These are phyloP conservation scores for Phytophthora sojae DNA, from an alignment of 352 stramenopile genomes.

Conservation along the genomic window DNA sequence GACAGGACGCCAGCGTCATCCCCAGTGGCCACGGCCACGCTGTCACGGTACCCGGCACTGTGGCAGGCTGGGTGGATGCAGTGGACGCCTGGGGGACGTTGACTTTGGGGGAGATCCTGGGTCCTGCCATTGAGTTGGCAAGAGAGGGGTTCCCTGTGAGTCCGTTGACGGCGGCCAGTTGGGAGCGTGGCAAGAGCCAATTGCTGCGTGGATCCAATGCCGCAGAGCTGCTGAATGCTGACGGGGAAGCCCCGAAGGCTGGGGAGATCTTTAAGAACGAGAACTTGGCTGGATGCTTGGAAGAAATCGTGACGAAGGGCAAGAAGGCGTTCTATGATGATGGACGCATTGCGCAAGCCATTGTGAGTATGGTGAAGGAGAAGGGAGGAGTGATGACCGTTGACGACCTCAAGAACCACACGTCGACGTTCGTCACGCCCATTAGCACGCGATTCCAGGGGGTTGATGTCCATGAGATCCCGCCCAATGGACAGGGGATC, in stretches of 20 bases:
- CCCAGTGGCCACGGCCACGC: conserved; percentile 69
- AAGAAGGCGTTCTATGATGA: conserved; percentile 88
- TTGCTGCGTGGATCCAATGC: conserved; percentile 67
- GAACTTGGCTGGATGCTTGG: conserved; percentile 84
- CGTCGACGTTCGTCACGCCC: conserved; percentile 90
- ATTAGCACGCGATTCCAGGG: conserved; percentile 90
- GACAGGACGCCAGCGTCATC: conserved; percentile 40
- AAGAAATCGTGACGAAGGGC: conserved; percentile 87
- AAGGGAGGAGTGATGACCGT: conserved; percentile 77
- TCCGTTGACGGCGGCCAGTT: conserved; percentile 88
- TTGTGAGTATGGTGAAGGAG: conserved; percentile 82
- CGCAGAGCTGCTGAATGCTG: conserved; percentile 57
- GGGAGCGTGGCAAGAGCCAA: conserved; percentile 76
- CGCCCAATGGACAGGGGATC: conserved; percentile 97
- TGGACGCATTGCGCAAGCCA: conserved; percentile 85
- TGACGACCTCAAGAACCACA: conserved; percentile 90
- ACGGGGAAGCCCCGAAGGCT: conserved; percentile 56
- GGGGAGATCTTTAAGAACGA: conserved; percentile 92
- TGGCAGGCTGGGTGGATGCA: conserved; percentile 93
- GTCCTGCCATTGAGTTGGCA: conserved; percentile 91
- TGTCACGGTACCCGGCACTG: conserved; percentile 92
- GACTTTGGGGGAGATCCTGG: conserved; percentile 86
- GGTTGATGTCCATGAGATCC: conserved; percentile 94
- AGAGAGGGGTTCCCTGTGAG: conserved; percentile 94
- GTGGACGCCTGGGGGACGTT: conserved; percentile 88